Base-by-base conservation (phyloP, 768 basidiomycete species). In the Termitomyces sp. region DNA sequence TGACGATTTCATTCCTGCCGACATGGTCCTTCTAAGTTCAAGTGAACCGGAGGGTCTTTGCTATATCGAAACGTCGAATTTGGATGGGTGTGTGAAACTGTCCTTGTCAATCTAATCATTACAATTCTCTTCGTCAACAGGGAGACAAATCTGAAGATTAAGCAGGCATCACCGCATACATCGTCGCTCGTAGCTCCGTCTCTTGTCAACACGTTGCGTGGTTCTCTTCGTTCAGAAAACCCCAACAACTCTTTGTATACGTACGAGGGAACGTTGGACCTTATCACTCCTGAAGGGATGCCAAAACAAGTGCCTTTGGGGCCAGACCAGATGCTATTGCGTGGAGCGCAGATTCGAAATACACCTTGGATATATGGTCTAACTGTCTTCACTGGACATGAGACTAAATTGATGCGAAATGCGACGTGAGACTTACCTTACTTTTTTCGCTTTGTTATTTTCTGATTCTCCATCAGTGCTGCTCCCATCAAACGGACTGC, bases 91-190 rank as follows among this genome's bases (percentile, higher is more conserved):
- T 63, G 74, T 63, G 48, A 50, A 24, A 32, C 28, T 43, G 44
- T 33, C 20, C 35, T 40, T 16, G 12, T 22, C 32, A 26, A 45
- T 8, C 5, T n/a, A 18, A 13, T n/a, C 16, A 38, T 4, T 54
- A 58, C n/a, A 51, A 53, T 53, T 32, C 55, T 51, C 45, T 47
- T 32, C 35, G 43, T n/a, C 26, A 45, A 22, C 64, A 94, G 94
- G 26, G 97, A 98, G 76, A 99, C 97, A 4, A 98, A 98, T 67
- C 81, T 99, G 64, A 99, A 98, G 77, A 98, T 99, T 73, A 99
- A 99, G 68, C 94, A 99, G 73, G 92, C 92, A 0, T 90, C 90
- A 3, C 77, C 90, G 1, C 85, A 92, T 35, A 98, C 94, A 1
- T 75, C 90, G 0, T 66, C 79, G 6, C 79, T 98, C 44, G 93